Evolutionary conservation across 306 rosid genomes (phyloP).

Genomic region (Acacia crassicarpa): DNA sequence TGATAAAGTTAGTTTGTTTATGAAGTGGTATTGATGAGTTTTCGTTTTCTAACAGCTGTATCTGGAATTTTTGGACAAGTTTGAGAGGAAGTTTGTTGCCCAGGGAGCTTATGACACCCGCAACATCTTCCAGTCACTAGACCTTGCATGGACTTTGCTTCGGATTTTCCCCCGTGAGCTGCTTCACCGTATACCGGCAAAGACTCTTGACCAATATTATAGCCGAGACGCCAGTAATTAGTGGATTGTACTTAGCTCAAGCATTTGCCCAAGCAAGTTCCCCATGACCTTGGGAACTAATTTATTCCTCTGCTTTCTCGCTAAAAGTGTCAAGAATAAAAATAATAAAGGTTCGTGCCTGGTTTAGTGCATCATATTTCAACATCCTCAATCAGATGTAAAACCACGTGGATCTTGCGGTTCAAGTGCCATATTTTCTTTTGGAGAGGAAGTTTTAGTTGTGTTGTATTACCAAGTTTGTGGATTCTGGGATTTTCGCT

Average conservation of each 20-base stretch:
- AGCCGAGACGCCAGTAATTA: conserved; percentile 81
- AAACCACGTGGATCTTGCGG: conserved; percentile 45
- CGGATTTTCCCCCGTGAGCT: conserved; percentile 99
- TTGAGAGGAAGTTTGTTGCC: conserved; percentile 89
- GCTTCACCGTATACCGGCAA: conserved; percentile 96
- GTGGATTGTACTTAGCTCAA: conserved; percentile 29
- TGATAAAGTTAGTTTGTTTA: background rate
- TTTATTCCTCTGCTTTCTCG: conserved; percentile 45
- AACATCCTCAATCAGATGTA: conserved; percentile 37
- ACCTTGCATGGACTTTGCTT: conserved; percentile 95
- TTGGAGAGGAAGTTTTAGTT: conserved; percentile 16
- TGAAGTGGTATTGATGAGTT: conserved; percentile 16
- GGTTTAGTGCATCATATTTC: conserved; percentile 38
- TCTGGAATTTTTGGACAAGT: conserved; percentile 95
- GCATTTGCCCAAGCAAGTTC: conserved; percentile 36
- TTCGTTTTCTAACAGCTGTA: conserved; percentile 60
- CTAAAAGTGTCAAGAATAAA: conserved; percentile 37
- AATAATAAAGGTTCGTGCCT: conserved; percentile 49
- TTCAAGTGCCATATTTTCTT: conserved; percentile 32
- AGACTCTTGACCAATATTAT: conserved; percentile 87
- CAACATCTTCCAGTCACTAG: conserved; percentile 94
- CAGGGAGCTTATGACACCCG: conserved; percentile 99
- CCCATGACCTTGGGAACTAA: conserved; percentile 44
- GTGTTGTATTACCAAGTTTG: conserved; percentile 33
- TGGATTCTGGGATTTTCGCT: conserved; percentile 18